Base-by-base conservation (phyloP, 2,329 filamentous ascomycete genomes). In the Neodidymelliopsis sp. region DNA sequence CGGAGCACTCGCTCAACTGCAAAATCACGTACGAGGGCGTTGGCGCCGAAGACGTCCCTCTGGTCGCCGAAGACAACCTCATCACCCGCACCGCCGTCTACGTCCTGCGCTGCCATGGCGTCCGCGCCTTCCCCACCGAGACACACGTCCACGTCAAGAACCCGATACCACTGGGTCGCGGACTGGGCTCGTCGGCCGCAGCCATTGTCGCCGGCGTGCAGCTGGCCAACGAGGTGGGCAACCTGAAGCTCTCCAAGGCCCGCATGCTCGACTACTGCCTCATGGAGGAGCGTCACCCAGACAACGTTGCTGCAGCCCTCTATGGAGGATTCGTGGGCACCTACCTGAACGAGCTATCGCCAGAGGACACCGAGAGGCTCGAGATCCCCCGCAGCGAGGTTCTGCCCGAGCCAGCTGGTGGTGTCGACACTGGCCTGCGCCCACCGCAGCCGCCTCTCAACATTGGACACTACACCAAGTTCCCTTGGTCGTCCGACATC, bases 261-360 rank as follows among this genome's bases (percentile, higher is more conserved):
- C 83, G 94, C 28, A 83, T 99, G 70, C 87, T 99, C 64, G 94
- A 99, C 75, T 99, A 91, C 73, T 96, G 91, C 70, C 80, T 99
- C 60, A 99, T 99, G 94, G 96, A 97, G 74, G 90, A 75, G 62
- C 74, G 72, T n/a, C 73, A 75, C 54, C 73, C 73, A 6, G 73
- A 75, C 62, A 75, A 75, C 30, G 91, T 99, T 40, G 94, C 92
- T 49, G 94, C 94, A 11, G 92, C 94, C 6, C 84, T 97, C 25
- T 97, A 95, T 66, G 94, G 94, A 60, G 94, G 94, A 23, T 97
- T 99, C 62, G 91, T 99, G 19, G 94, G 94, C 53, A 97, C 93
- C 13, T 97, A 97, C 70, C 83, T 97, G 53, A 96, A 95, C 76
- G 93, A 96, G 52, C 81, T 97, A 59, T 86, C 89, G 59, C 89